phyloP scores from a whole-genome alignment of 306 rosid genomes.

The Albizia julibrissin region DNA sequence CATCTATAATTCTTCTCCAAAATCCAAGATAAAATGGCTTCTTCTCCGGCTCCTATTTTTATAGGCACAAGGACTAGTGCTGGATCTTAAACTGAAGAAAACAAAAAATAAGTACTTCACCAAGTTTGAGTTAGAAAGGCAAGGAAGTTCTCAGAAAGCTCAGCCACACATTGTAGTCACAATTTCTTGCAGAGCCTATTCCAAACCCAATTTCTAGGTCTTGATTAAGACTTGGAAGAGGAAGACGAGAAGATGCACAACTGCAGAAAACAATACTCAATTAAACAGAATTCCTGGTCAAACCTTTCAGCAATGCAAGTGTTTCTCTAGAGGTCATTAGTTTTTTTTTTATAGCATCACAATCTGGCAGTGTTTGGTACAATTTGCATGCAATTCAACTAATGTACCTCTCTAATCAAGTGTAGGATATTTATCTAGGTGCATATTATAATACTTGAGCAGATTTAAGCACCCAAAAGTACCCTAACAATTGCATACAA shows the following conservation, averaged over 20 bases:
- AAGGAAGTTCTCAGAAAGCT: slow-evolving; percentile 45
- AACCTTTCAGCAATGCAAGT: slow-evolving; percentile 36
- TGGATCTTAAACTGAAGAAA: slow-evolving; percentile 44
- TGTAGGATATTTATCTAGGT: too few species aligned
- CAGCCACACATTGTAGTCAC: slow-evolving; percentile 32
- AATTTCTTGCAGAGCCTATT: slow-evolving; percentile 37
- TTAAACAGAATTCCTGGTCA: slow-evolving; percentile 57
- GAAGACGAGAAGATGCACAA: slow-evolving; percentile 50
- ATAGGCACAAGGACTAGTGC: slow-evolving; percentile 68
- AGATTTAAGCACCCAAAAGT: not conserved
- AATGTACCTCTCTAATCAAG: not conserved
- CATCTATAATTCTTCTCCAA: slow-evolving; percentile 50
- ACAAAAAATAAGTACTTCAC: slow-evolving; percentile 69
- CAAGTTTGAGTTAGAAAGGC: slow-evolving; percentile 59
- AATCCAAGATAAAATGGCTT: slow-evolving; percentile 55
- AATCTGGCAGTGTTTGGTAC: slow-evolving; percentile 7
- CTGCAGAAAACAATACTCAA: slow-evolving; percentile 44
- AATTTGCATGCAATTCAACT: not conserved
- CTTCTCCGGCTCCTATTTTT: slow-evolving; percentile 65
- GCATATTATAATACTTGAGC: not conserved
- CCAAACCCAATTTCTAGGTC: slow-evolving; percentile 61
- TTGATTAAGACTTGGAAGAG: slow-evolving; percentile 58
- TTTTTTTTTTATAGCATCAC: slow-evolving; percentile 3
- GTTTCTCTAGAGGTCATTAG: not conserved
- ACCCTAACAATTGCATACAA: not conserved